These are phyloP conservation scores for Fistulinella cinereoalba DNA, from an alignment of 1,284 basidiomycete genomes.

Conservation along the genomic window DNA sequence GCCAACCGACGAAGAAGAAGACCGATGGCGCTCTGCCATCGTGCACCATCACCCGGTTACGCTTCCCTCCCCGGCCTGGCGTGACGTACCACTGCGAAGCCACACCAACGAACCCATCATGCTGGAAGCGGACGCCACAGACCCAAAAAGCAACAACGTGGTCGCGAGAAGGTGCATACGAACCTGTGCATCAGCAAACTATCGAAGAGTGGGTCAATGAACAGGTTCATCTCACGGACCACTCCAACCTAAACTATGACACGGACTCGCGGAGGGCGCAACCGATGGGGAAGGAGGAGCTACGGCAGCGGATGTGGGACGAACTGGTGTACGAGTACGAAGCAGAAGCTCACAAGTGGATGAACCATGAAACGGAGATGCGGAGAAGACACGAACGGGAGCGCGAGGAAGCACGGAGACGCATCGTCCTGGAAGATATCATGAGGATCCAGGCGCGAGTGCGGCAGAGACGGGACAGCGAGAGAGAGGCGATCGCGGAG, in stretches of 20 bases:
- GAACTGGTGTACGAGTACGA: constrained; percentile 49
- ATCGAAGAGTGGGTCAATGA: constrained; percentile 62
- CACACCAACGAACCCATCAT: constrained; percentile 21
- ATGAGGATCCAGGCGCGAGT: constrained; percentile 45
- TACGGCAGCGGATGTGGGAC: constrained; percentile 45
- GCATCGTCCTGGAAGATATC: constrained; percentile 47
- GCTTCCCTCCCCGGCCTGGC: constrained; percentile 22
- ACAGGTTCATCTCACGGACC: constrained; percentile 39
- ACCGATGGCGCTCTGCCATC: constrained; percentile 3
- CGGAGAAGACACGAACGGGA: constrained; percentile 40
- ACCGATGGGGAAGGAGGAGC: constrained; percentile 27
- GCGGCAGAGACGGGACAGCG: constrained; percentile 45
- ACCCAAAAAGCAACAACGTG: constrained; percentile 56
- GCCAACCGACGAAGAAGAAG: constrained; percentile 27
- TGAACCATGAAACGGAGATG: constrained; percentile 47
- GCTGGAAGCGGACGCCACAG: constrained; percentile 44
- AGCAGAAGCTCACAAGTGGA: constrained; percentile 50
- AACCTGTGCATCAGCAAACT: constrained; percentile 44
- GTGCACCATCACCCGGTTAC: constrained; percentile 19
- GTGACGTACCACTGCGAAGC: constrained; percentile 24
- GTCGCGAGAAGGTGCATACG: constrained; percentile 49
- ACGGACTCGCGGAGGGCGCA: constrained; percentile 19
- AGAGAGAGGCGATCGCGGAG: constrained; percentile 41
- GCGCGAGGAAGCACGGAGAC: constrained; percentile 40
- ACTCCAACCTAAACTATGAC: too few relatives aligned